phyloP scores from a whole-genome alignment of 2,329 filamentous ascomycete genomes.

The Aphanoascus verrucosus region DNA sequence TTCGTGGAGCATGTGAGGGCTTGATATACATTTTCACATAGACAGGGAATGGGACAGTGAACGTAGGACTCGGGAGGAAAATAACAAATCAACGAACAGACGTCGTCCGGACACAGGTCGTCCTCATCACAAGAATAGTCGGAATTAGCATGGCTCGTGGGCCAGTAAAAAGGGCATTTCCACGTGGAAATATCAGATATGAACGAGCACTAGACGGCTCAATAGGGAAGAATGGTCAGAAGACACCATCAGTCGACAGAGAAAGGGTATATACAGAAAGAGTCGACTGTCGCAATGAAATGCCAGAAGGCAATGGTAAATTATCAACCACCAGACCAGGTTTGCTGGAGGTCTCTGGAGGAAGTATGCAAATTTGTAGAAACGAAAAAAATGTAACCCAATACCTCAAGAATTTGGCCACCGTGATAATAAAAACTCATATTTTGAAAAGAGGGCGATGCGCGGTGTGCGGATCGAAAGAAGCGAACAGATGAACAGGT shows the following conservation, averaged over 20 bases:
- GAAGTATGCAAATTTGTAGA: not conserved
- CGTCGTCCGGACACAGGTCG: not conserved
- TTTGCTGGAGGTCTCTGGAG: not conserved
- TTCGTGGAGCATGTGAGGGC: slow-evolving; percentile 6
- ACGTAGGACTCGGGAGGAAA: not conserved
- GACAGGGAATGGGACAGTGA: not conserved
- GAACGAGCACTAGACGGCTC: not conserved
- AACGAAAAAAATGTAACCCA: not conserved
- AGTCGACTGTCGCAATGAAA: slow-evolving; percentile 2
- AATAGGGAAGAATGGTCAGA: not conserved
- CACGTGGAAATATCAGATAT: not conserved
- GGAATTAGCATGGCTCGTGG: not conserved
- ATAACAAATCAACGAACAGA: not conserved
- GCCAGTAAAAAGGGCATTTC: not conserved
- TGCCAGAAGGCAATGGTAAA: not conserved
- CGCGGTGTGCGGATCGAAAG: slow-evolving; percentile 5
- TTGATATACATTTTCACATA: slow-evolving; percentile 3
- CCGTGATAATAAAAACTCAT: slow-evolving; percentile 4
- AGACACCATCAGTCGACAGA: slow-evolving; percentile 1
- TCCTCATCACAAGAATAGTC: not conserved
- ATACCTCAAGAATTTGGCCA: slow-evolving; percentile 3
- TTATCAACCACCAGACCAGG: not conserved
- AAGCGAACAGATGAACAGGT: not conserved
- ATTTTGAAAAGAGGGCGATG: slow-evolving; percentile 4
- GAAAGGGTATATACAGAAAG: slow-evolving; percentile 8